These are phyloP conservation scores for Telopea speciosissima DNA, from an alignment of 177 flowering plant species.

Conservation along the genomic window DNA sequence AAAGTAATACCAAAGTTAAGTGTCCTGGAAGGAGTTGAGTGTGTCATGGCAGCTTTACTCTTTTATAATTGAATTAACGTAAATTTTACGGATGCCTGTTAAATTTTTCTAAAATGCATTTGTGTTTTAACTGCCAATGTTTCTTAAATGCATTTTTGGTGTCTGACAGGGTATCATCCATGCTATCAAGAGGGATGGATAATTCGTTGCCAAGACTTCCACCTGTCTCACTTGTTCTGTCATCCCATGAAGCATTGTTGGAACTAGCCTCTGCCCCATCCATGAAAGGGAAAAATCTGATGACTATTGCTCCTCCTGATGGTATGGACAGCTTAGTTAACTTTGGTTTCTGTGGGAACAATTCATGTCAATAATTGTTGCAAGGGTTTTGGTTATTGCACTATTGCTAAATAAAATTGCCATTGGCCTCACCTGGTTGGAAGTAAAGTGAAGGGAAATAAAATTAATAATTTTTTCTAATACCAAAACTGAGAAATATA, in stretches of 20 bases:
- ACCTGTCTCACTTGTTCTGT: slow-evolving; percentile 30
- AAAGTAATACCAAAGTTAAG: too few relatives aligned
- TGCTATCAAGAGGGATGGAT: slow-evolving; percentile 33
- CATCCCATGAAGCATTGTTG: slow-evolving; percentile 46
- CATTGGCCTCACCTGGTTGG: too few relatives aligned
- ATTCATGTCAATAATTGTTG: too few relatives aligned
- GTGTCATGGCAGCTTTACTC: too few relatives aligned
- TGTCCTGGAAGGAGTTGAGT: too few relatives aligned
- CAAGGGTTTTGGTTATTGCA: background rate
- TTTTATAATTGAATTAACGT: too few relatives aligned
- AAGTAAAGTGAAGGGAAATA: too few relatives aligned
- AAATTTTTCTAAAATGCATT: too few relatives aligned
- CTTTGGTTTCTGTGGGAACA: background rate
- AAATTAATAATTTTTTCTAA: too few relatives aligned
- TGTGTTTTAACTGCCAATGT: background rate
- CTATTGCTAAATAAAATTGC: background rate
- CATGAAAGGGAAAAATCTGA: slow-evolving; percentile 25
- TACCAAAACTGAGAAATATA: too few relatives aligned
- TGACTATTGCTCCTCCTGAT: slow-evolving; percentile 19
- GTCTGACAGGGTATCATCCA: slow-evolving; percentile 26
- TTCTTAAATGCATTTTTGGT: background rate
- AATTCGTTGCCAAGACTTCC: slow-evolving; percentile 42
- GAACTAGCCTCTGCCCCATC: slow-evolving; percentile 28
- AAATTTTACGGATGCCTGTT: too few relatives aligned
- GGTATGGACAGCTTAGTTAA: slow-evolving; percentile 24